A percentile compares a stretch with the other conserved stretches of the same genome.
Evolutionary conservation across 108 stramenopile genomes (phyloP).

Genomic region (Ochromonas danica): DNA sequence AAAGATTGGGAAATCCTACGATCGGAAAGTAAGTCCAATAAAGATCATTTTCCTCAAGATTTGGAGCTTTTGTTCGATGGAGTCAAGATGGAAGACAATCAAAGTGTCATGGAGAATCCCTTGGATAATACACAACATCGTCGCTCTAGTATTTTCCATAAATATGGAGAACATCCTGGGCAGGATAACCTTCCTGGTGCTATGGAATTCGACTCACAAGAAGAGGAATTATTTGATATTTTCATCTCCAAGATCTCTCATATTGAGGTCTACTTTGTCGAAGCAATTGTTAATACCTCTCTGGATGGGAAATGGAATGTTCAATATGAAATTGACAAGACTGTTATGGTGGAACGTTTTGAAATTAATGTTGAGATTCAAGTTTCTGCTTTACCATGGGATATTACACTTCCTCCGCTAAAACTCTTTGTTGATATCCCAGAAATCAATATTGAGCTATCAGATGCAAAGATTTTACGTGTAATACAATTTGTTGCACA

Average conservation of each 20-base stretch:
- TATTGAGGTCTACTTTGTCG: neutral
- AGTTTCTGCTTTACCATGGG: conserved; percentile 18
- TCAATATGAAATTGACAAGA: neutral
- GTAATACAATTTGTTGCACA: neutral
- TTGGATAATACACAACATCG: too few relatives aligned
- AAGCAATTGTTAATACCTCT: neutral
- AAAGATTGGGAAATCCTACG: too few relatives aligned
- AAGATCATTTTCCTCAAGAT: too few relatives aligned
- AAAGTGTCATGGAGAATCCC: too few relatives aligned
- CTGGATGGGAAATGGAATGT: neutral
- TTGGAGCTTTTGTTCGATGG: too few relatives aligned
- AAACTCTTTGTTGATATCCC: neutral
- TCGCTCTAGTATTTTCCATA: too few relatives aligned
- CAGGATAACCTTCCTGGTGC: too few relatives aligned
- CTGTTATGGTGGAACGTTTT: neutral
- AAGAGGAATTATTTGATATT: conserved; percentile 7
- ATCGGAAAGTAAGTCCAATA: too few relatives aligned
- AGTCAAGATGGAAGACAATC: too few relatives aligned
- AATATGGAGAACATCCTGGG: too few relatives aligned
- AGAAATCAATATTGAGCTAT: neutral
- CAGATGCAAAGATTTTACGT: neutral
- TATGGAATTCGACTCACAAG: too few relatives aligned
- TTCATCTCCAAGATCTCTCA: neutral
- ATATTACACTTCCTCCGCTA: conserved; percentile 4
- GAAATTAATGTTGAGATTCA: neutral